A percentile compares a stretch with the other conserved stretches of the same genome.
These are phyloP conservation scores for Eutrema heterophyllum DNA, from an alignment of 345 rosid genomes.

Conservation along the genomic window DNA sequence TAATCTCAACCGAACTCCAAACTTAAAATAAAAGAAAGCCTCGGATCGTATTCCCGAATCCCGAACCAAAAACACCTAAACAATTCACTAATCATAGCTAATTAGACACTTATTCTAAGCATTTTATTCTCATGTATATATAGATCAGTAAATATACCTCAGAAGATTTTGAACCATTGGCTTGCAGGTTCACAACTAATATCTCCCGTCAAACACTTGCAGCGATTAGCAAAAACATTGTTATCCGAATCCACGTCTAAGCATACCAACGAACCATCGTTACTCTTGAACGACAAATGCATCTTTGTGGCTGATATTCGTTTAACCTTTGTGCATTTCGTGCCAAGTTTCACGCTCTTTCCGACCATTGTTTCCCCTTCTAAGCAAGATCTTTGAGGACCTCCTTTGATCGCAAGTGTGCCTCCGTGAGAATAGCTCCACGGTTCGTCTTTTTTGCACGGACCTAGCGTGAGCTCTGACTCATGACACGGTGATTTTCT, in stretches of 20 bases:
- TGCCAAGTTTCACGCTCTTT: conserved; percentile 36
- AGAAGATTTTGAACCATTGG: conserved; percentile 71
- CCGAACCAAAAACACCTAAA: background rate
- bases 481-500: conserved; percentile 40
- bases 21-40: background rate
- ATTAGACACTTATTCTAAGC: background rate
- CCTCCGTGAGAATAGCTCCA: conserved; percentile 58
- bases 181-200: conserved; percentile 52
- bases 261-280: conserved; percentile 48
- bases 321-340: conserved; percentile 53
- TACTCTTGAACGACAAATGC: conserved; percentile 52
- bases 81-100: background rate
- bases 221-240: conserved; percentile 37
- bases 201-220: conserved; percentile 54
- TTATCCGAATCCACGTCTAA: conserved; percentile 54
- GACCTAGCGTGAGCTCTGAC: conserved; percentile 46
- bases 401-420: conserved; percentile 44
- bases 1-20: background rate
- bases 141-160: background rate
- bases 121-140: background rate
- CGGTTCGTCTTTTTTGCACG: conserved; percentile 59
- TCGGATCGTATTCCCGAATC: background rate
- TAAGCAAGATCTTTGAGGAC: conserved; percentile 35
- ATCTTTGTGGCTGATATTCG: conserved; percentile 66
- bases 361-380: conserved; percentile 29